Percentiles rank a stretch among this genome's conserved stretches.
Evolutionary conservation across 1,139 yeast species (phyloP).

Genomic region (Pichia sp.): DNA sequence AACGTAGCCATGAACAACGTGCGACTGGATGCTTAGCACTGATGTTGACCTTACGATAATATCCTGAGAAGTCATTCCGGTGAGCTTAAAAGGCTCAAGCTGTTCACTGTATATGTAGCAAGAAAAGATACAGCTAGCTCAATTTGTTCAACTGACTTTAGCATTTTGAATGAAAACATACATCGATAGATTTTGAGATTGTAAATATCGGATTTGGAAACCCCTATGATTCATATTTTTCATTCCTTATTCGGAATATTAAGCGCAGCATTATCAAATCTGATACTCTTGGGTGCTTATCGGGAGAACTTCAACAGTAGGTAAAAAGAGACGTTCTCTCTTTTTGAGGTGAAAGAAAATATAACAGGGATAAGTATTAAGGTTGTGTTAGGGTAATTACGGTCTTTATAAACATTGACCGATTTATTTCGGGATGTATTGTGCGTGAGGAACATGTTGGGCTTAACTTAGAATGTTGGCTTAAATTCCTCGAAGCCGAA

Average conservation of each 20-base stretch:
- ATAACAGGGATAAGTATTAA: no score
- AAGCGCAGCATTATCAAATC: constrained; percentile 1
- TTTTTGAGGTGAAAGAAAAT: no score
- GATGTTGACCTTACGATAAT: constrained; percentile 19
- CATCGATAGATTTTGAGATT: neutral
- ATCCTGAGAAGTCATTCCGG: neutral
- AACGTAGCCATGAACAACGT: constrained; percentile 83
- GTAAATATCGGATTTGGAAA: neutral
- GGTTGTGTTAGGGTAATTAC: no score
- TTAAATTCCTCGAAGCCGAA: neutral
- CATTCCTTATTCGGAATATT: neutral
- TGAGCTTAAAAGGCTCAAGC: no score
- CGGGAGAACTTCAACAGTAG: neutral
- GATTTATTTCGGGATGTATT: no score
- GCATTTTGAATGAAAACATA: neutral
- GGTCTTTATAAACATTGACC: no score
- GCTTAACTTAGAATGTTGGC: neutral
- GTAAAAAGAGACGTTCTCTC: no score
- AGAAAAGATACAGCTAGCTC: neutral
- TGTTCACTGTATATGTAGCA: neutral
- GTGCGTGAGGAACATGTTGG: neutral
- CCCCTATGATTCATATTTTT: neutral
- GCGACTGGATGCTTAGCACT: constrained; percentile 64
- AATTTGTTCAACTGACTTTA: neutral
- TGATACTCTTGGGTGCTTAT: neutral